phyloP scores from a whole-genome alignment of 2,329 filamentous ascomycete species.

The Colletotrichum kahawae region DNA sequence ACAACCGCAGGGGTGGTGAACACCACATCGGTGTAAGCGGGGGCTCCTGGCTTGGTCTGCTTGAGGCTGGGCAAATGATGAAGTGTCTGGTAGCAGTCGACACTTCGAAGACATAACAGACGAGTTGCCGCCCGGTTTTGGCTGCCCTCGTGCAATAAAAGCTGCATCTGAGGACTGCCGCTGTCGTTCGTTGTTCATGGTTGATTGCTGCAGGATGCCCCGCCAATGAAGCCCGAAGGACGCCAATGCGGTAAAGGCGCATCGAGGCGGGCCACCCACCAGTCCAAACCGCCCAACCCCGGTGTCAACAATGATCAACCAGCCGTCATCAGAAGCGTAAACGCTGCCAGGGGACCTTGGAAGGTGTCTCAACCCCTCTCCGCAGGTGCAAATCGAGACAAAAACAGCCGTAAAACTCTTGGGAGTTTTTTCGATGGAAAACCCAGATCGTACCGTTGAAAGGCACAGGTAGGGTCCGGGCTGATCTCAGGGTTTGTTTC shows the following conservation, averaged over 20 bases:
- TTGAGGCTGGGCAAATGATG: background rate
- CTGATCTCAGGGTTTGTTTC: conserved; percentile 17
- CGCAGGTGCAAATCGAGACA: background rate
- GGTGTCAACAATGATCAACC: background rate
- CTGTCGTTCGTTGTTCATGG: conserved; percentile 6
- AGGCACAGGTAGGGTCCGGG: conserved; percentile 1
- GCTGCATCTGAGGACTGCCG: conserved; percentile 3
- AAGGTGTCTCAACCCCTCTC: background rate
- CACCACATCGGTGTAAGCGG: conserved; percentile 3
- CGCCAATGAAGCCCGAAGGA: conserved; percentile 11
- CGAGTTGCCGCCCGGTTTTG: background rate
- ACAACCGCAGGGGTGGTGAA: background rate
- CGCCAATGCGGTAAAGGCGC: conserved; percentile 5
- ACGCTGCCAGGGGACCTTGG: background rate
- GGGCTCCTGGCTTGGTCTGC: background rate
- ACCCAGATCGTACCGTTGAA: background rate
- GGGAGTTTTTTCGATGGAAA: background rate
- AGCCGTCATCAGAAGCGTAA: background rate
- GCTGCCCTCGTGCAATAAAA: background rate
- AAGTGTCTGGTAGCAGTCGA: background rate
- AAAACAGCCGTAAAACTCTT: background rate
- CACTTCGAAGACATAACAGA: background rate
- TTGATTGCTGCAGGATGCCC: conserved; percentile 12
- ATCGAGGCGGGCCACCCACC: conserved; percentile 1
- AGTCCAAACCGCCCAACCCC: background rate